These are phyloP conservation scores for Syzygium oleosum DNA, from an alignment of 345 rosid species.

Conservation along the genomic window DNA sequence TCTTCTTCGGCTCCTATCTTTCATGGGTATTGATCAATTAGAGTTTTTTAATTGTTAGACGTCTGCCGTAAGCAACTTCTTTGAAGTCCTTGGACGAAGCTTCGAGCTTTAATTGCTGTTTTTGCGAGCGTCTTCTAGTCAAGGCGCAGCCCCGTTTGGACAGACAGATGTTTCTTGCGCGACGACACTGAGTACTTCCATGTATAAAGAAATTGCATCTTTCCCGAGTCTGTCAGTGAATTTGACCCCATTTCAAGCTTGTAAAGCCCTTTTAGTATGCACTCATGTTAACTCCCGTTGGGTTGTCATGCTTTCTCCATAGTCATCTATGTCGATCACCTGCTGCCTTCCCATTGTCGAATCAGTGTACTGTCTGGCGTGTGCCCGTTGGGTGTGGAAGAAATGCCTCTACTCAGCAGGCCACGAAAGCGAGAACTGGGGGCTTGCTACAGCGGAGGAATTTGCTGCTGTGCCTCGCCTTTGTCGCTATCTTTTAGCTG, in stretches of 20 bases:
- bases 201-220: not conserved
- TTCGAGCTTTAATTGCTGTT: not conserved
- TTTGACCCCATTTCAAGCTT: not conserved
- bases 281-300: not conserved
- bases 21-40: not conserved
- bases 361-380: conserved; percentile 82
- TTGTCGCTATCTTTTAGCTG: conserved; percentile 64
- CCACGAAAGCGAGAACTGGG: conserved; percentile 86
- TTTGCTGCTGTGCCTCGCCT: conserved; percentile 73
- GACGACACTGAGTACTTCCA: not conserved
- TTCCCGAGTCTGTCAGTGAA: not conserved
- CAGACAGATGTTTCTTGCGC: not conserved
- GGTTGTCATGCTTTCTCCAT: conserved; percentile 19
- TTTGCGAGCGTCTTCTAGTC: not conserved
- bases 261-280: not conserved
- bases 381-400: conserved; percentile 84
- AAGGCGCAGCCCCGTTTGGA: not conserved
- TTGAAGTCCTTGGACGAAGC: not conserved
- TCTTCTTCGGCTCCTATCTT: not conserved
- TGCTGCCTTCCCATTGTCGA: conserved; percentile 84
- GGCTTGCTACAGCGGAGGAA: conserved; percentile 64
- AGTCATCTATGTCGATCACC: conserved; percentile 51
- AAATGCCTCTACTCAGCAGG: conserved; percentile 87
- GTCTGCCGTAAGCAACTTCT: not conserved
- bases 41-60: not conserved